Conservation (phyloP, 2,329 filamentous ascomycete genomes). For the Niveomyces coronatus region DNA sequence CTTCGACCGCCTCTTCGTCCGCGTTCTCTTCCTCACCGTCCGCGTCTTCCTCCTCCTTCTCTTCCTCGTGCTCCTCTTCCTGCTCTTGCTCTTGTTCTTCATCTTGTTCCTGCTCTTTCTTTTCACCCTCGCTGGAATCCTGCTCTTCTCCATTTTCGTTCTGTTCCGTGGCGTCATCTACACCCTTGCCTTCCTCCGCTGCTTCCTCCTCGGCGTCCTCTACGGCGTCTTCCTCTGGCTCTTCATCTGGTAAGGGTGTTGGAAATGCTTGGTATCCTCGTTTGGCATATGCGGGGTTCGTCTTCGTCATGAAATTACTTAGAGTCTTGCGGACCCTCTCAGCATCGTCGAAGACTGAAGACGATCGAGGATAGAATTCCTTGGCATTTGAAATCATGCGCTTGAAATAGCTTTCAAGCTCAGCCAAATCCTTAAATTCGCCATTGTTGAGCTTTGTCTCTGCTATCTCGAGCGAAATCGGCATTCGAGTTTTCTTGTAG, state of each 20-base stretch:
- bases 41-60: slow-evolving; percentile 20
- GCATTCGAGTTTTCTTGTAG: slow-evolving; percentile 66
- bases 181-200: slow-evolving; percentile 18
- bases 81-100: slow-evolving; percentile 23
- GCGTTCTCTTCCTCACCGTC: slow-evolving; percentile 16
- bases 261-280: slow-evolving; percentile 59
- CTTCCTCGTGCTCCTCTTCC: slow-evolving; percentile 23
- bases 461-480: slow-evolving; percentile 67
- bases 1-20: slow-evolving; percentile 21
- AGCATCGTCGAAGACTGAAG: slow-evolving; percentile 68
- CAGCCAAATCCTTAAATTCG: slow-evolving; percentile 60
- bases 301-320: slow-evolving; percentile 78
- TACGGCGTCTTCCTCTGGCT: slow-evolving; percentile 14
- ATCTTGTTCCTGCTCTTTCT: slow-evolving; percentile 24
- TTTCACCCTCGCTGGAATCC: too few species aligned
- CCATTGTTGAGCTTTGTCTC: slow-evolving; percentile 61
- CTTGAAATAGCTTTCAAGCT: slow-evolving; percentile 77
- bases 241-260: slow-evolving; percentile 58
- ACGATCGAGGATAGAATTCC: slow-evolving; percentile 66
- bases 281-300: slow-evolving; percentile 71
- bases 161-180: slow-evolving; percentile 17
- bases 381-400: slow-evolving; percentile 83
- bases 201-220: slow-evolving; percentile 21
- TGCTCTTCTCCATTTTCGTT: slow-evolving; percentile 20
- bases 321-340: slow-evolving; percentile 78